Evolutionary conservation across 2,329 filamentous ascomycete species (phyloP), one percentile per base, ranked within the genome.

Genomic region (Cladophialophora exuberans): DNA sequence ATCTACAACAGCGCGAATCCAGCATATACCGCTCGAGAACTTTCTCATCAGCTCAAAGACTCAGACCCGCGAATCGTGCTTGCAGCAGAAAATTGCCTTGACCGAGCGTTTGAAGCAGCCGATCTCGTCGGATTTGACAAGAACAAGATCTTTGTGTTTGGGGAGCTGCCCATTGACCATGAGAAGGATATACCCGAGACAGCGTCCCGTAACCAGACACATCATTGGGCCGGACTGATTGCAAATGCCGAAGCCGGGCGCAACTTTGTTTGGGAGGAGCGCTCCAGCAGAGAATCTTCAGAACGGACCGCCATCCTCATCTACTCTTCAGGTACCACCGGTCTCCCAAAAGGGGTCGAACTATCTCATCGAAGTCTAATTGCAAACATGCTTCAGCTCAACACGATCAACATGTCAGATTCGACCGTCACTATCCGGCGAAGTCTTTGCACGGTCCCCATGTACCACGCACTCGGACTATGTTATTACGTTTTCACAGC

Each of bases 101-200:
- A 83, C 9, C 83, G 82, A 1, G 87, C 85, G 0, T 67, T 90
- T 3, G 83, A 86, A 57, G 89, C 89, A 0, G 87, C 87, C 0
- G 72, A 75, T 23, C 70, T 79, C 57, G 79, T 77, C 7, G 83
- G 83, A 1, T 69, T 92, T 65, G 67, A 76, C 0, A 72, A 67
- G 13, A 73, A 79, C 36, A 75, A 72, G 6, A 73, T 93, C 30
- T 92, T 87, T 66, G 73, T 83, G 30, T 86, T 91, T 62, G 86
- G 89, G 64, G 81, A 79, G 36, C 18, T 56, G 23, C 30, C 46
- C 2, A 42, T 50, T 15, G 45, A 45, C 30, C 33, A 45, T 15
- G 18, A 25, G 13, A 26, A 39, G 17, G 25, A 26, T 7, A 17
- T 20, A 6, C 22, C 30, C 1, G 43, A 6, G 9, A 3, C 18